Conservation (phyloP, 805 yeast genomes). For the Tetrapisispora nanseiensis region DNA sequence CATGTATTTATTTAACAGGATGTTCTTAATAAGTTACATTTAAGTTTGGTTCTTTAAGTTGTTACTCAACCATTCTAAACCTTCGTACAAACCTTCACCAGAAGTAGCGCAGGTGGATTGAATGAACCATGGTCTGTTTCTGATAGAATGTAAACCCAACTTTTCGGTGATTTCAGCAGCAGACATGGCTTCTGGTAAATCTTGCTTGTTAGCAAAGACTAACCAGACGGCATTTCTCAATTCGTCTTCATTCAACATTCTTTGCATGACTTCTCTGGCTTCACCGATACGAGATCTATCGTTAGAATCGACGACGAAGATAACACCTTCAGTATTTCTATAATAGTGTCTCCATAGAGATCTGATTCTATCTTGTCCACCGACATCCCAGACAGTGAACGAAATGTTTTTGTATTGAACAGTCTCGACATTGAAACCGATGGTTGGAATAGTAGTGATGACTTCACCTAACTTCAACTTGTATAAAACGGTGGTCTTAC, state of each 20-base stretch:
- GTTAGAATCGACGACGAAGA: constrained; percentile 94
- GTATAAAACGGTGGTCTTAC: constrained; percentile 93
- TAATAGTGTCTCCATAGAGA: constrained; percentile 98
- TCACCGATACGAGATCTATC: constrained; percentile 97
- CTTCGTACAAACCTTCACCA: constrained; percentile 97
- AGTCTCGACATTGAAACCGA: constrained; percentile 95
- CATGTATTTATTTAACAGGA: no score
- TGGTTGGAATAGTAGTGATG: constrained; percentile 92
- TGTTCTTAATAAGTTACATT: no score
- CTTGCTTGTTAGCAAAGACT: constrained; percentile 97
- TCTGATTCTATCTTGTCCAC: constrained; percentile 99
- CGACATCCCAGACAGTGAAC: constrained; percentile 98
- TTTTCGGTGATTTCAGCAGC: constrained; percentile 98
- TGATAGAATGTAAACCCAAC: constrained; percentile 90
- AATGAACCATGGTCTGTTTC: constrained; percentile 99
- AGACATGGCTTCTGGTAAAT: constrained; percentile 97
- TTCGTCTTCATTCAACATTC: constrained; percentile 97
- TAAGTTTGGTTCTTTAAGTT: constrained; percentile 62
- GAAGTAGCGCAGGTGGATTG: constrained; percentile 99
- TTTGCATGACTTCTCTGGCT: constrained; percentile 96
- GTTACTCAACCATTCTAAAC: constrained; percentile 92
- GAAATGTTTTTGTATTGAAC: constrained; percentile 95
- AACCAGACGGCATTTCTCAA: constrained; percentile 91
- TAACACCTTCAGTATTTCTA: constrained; percentile 98
- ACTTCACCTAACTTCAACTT: constrained; percentile 93